Conservation (phyloP, 768 basidiomycete genomes). For the Scleroderma bovista region DNA sequence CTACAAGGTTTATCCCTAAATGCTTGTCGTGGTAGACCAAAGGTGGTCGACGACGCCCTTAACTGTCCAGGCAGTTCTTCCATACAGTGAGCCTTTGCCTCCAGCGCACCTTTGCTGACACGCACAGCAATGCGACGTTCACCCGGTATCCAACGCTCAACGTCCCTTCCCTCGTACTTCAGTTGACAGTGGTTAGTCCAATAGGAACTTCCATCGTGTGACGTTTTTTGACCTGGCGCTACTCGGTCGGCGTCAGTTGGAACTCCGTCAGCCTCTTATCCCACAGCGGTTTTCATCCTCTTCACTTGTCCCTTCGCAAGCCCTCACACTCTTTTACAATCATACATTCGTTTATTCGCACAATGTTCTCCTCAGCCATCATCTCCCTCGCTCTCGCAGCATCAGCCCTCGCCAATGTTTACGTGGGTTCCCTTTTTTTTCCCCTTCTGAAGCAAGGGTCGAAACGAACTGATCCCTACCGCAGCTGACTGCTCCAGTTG, state of each 20-base stretch:
- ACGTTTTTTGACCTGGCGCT: too few relatives aligned
- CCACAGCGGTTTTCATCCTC: slow-evolving; percentile 2
- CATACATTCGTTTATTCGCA: slow-evolving; percentile 13
- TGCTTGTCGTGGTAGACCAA: too few relatives aligned
- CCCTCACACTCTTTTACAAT: slow-evolving; percentile 20
- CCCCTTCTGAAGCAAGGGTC: not conserved
- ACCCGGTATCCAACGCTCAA: too few relatives aligned
- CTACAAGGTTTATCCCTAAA: too few relatives aligned
- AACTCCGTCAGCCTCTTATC: slow-evolving; percentile 25
- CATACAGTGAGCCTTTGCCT: too few relatives aligned
- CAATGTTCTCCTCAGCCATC: slow-evolving; percentile 49
- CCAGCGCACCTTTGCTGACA: too few relatives aligned
- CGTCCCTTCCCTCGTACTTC: too few relatives aligned
- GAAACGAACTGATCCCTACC: slow-evolving; percentile 1
- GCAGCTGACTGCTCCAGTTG: slow-evolving; percentile 56
- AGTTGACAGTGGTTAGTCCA: too few relatives aligned
- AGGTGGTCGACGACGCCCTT: too few relatives aligned
- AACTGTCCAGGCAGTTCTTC: too few relatives aligned
- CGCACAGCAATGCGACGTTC: too few relatives aligned
- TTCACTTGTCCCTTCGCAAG: not conserved
- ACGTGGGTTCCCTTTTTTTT: slow-evolving; percentile 36
- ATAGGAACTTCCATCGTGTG: too few relatives aligned
- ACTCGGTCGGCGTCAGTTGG: slow-evolving; percentile 13
- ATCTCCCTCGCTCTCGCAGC: slow-evolving; percentile 47
- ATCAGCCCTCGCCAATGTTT: slow-evolving; percentile 51